Percentiles rank a stretch among this genome's conserved stretches.
These are phyloP conservation scores for Clitopilus hobsonii DNA, from an alignment of 768 basidiomycete species.

Conservation along the genomic window DNA sequence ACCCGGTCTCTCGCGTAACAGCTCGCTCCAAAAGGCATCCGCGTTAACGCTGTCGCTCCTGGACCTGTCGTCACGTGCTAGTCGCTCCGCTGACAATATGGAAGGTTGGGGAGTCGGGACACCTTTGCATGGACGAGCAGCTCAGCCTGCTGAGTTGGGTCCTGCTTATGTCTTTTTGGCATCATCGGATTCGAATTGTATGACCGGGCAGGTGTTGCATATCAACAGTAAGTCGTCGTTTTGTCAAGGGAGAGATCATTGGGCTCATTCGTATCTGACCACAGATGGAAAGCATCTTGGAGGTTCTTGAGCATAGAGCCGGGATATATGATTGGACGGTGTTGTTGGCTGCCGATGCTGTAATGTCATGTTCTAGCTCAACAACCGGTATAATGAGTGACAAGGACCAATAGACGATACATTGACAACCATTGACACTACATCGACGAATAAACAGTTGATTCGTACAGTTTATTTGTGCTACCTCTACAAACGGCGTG, in stretches of 20 bases:
- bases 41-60: constrained; percentile 47
- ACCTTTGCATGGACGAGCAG: constrained; percentile 43
- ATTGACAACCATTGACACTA: too few relatives aligned
- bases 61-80: constrained; percentile 54
- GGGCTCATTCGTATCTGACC: not conserved
- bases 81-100: constrained; percentile 31
- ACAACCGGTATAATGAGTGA: too few relatives aligned
- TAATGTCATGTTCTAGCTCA: too few relatives aligned
- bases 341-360: too few relatives aligned
- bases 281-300: constrained; percentile 2
- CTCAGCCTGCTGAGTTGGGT: constrained; percentile 21
- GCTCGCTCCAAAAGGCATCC: constrained; percentile 25
- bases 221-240: constrained; percentile 24
- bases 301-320: constrained; percentile 3
- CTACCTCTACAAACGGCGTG: too few relatives aligned
- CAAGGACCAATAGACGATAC: too few relatives aligned
- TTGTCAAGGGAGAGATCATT: too few relatives aligned
- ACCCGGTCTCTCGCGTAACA: constrained; percentile 50
- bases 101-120: constrained; percentile 36
- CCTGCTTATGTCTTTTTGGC: constrained; percentile 56
- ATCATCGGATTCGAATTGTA: constrained; percentile 31
- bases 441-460: too few relatives aligned
- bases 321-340: too few relatives aligned
- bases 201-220: constrained; percentile 34
- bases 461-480: too few relatives aligned